Evolutionary conservation across 257 asterid genomes (phyloP).

Genomic region (Lithospermum erythrorhizon): DNA sequence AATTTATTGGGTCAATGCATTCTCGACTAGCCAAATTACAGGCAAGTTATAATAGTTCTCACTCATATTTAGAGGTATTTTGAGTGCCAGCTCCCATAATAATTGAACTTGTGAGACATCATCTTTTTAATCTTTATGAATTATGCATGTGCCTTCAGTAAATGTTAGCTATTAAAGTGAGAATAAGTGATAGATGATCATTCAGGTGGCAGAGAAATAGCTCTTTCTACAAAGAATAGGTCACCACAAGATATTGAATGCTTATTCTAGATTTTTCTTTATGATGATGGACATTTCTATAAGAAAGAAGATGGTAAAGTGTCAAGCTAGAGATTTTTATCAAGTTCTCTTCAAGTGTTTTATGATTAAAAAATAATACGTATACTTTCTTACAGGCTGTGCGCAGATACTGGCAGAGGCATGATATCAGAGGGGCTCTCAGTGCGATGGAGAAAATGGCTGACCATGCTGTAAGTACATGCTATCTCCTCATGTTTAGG

Average conservation of each 20-base stretch:
- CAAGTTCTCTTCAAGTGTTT: not conserved
- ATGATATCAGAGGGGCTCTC: constrained; percentile 79
- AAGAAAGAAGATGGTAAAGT: not conserved
- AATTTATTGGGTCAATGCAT: constrained; percentile 75
- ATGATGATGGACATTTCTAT: not conserved
- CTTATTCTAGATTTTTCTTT: not conserved
- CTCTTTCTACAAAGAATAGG: not conserved
- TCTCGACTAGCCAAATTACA: constrained; percentile 81
- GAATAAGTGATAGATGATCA: not conserved
- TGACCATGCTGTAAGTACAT: constrained; percentile 66
- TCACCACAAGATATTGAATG: not conserved
- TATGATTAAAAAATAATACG: not conserved
- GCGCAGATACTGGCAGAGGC: constrained; percentile 68
- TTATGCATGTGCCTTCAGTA: too few species aligned
- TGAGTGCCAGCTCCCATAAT: not conserved
- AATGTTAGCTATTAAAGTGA: too few species aligned
- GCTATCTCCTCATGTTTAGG: constrained; percentile 7
- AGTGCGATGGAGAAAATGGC: constrained; percentile 65
- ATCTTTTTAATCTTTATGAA: too few species aligned
- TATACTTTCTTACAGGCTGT: constrained; percentile 46
- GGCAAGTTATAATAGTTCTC: constrained; percentile 29
- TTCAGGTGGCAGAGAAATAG: not conserved
- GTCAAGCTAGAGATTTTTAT: not conserved
- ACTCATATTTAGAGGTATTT: not conserved
- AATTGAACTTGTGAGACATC: too few species aligned